Evolutionary conservation across 176 grass and related monocot genomes (phyloP).

Genomic region (Oryza rufipogon): DNA sequence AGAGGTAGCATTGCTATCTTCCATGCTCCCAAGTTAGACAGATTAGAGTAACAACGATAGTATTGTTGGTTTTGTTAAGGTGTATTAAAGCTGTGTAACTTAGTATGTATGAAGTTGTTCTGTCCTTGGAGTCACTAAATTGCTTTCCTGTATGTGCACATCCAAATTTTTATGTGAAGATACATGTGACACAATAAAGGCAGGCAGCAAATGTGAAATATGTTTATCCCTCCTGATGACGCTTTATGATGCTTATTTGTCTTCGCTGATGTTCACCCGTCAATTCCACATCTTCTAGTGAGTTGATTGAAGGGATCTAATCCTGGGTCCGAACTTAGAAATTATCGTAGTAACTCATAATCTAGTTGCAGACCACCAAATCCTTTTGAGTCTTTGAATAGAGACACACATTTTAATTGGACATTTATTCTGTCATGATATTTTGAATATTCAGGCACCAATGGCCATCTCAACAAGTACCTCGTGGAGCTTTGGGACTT

Average conservation of each 20-base stretch:
- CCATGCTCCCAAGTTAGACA: conserved; percentile 16
- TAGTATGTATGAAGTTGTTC: conserved; percentile 23
- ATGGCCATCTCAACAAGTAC: conserved; percentile 68
- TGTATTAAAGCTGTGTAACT: not conserved
- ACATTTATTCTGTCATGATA: not conserved
- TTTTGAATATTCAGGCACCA: conserved; percentile 55
- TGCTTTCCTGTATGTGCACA: not conserved
- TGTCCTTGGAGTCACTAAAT: conserved; percentile 7
- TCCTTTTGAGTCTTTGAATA: conserved; percentile 11
- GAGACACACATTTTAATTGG: not conserved
- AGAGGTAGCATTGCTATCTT: not conserved
- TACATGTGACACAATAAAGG: conserved; percentile 8
- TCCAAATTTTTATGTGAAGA: conserved; percentile 10
- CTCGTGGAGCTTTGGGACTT: conserved; percentile 47
- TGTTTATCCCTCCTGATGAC: conserved; percentile 11
- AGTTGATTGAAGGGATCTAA: not conserved
- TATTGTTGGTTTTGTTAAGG: not conserved
- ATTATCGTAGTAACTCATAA: not conserved
- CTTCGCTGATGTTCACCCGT: not conserved
- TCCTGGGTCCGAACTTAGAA: not conserved
- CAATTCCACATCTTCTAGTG: not conserved
- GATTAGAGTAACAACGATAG: not conserved
- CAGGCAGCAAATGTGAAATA: not conserved
- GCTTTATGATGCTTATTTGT: not conserved
- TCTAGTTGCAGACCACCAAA: not conserved